Base-by-base conservation (phyloP, 2,329 filamentous ascomycete genomes). In the Exophiala alcalophila region DNA sequence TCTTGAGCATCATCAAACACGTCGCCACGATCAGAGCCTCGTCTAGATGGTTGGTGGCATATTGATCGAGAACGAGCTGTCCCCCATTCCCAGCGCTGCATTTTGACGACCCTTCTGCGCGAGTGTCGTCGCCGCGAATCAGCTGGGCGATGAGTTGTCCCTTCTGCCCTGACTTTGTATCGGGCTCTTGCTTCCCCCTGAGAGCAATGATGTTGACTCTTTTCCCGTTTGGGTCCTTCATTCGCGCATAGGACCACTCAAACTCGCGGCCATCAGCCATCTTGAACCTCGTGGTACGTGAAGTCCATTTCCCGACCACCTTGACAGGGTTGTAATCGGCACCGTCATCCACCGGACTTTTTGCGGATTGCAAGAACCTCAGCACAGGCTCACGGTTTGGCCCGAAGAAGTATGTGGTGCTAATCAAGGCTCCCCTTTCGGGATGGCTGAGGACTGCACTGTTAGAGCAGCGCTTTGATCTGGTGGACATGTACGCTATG, bases 1-100 rank as follows among this genome's bases (percentile, higher is more conserved):
- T 78, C 71, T 83, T 83, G 53, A 83, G 59, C 78, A 84, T 80
- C 11, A 73, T 61, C 42, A 83, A 53, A 44, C 73, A 78, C 11
- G 74, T 80, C 29, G 72, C 70, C 12, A 82, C 68, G 7, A 75
- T 66, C 14, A 81, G 49, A n/a, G 69, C 63, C 54, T 77, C 67
- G 10, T 64, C 64, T 45, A 74, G 36, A 9, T 55, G 43, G 16
- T 50, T 48, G 6, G 50, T 29, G 4, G 63, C 64, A n/a, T 73
- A 58, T 5, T 63, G 60, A 42, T 80, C 76, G 7, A 82, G 62
- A 4, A 82, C 58, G 19, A 83, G 59, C 36, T 66, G 58, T 1
- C 65, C 68, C 2, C 67, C 68, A 54, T 69, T 69, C 0, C 66
- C 67, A 3, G 67, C 66, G 16, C 52, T 61, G 37, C 53, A 60